These are phyloP conservation scores for Lichtheimia hyalospora DNA, from an alignment of 371 early-diverging fungal species.

Conservation along the genomic window DNA sequence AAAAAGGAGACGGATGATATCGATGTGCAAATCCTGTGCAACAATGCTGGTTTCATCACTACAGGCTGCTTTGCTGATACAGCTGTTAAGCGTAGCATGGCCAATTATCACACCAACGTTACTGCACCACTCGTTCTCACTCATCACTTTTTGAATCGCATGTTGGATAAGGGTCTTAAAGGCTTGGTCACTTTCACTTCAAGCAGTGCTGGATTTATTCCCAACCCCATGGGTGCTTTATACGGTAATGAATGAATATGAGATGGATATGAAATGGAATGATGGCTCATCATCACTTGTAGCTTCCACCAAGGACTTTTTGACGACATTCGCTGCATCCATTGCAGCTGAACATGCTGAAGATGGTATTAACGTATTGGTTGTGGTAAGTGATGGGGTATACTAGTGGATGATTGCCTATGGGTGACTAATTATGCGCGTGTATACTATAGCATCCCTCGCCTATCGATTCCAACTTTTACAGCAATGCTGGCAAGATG, in stretches of 20 bases:
- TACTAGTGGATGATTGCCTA: background rate
- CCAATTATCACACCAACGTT: slow-evolving; percentile 59
- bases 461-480: slow-evolving; percentile 63
- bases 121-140: slow-evolving; percentile 47
- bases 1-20: slow-evolving; percentile 47
- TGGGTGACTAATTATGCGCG: background rate
- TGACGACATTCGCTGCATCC: slow-evolving; percentile 60
- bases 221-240: slow-evolving; percentile 56
- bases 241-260: slow-evolving; percentile 35
- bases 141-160: slow-evolving; percentile 54
- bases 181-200: slow-evolving; percentile 63
- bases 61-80: slow-evolving; percentile 55
- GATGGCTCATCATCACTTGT: background rate
- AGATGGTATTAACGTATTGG: slow-evolving; percentile 61
- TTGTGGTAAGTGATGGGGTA: slow-evolving; percentile 38
- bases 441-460: slow-evolving; percentile 47
- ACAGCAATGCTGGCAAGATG: slow-evolving; percentile 58
- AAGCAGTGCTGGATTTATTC: slow-evolving; percentile 59
- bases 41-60: slow-evolving; percentile 67
- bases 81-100: slow-evolving; percentile 38
- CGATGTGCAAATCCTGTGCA: slow-evolving; percentile 57
- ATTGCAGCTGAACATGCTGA: slow-evolving; percentile 57
- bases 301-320: slow-evolving; percentile 59
- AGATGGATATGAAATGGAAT: background rate
- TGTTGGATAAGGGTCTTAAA: slow-evolving; percentile 38